Conservation (phyloP, 306 rosid species). For the Fragaria iinumae region DNA sequence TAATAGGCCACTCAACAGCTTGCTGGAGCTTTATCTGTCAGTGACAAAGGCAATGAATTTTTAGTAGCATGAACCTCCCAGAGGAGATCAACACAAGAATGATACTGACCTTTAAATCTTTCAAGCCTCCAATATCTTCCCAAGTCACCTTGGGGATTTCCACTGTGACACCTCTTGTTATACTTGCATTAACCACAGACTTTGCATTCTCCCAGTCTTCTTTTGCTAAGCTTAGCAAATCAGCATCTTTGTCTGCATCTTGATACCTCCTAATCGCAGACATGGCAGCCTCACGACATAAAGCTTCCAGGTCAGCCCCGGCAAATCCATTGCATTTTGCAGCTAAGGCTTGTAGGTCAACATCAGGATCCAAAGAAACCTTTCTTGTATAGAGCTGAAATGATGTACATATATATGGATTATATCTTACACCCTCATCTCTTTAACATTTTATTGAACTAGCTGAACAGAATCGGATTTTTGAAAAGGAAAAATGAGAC, state of each 20-base stretch:
- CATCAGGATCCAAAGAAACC: conserved; percentile 49
- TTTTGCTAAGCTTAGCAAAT: conserved; percentile 40
- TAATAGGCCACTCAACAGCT: conserved; percentile 94
- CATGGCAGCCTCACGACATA: conserved; percentile 71
- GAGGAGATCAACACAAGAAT: conserved; percentile 20
- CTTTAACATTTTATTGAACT: conserved; percentile 20
- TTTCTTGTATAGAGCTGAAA: conserved; percentile 81
- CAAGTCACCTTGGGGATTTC: conserved; percentile 90
- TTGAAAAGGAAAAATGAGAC: background rate
- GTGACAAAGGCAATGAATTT: conserved; percentile 18
- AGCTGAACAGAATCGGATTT: background rate
- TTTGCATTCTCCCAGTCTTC: conserved; percentile 83
- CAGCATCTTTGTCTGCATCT: conserved; percentile 41
- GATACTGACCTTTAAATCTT: conserved; percentile 72
- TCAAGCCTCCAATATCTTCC: conserved; percentile 90
- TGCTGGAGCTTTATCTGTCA: conserved; percentile 79
- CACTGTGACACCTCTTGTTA: conserved; percentile 83
- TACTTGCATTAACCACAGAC: conserved; percentile 72
- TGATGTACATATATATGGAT: conserved; percentile 17
- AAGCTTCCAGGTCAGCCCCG: conserved; percentile 90
- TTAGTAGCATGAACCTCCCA: conserved; percentile 17
- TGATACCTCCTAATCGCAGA: conserved; percentile 52
- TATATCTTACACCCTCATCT: conserved; percentile 9
- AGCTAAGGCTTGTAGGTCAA: conserved; percentile 66
- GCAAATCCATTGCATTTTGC: conserved; percentile 90